Evolutionary conservation across 257 asterid genomes (phyloP).

Genomic region (Parsonsia alboflavescens): DNA sequence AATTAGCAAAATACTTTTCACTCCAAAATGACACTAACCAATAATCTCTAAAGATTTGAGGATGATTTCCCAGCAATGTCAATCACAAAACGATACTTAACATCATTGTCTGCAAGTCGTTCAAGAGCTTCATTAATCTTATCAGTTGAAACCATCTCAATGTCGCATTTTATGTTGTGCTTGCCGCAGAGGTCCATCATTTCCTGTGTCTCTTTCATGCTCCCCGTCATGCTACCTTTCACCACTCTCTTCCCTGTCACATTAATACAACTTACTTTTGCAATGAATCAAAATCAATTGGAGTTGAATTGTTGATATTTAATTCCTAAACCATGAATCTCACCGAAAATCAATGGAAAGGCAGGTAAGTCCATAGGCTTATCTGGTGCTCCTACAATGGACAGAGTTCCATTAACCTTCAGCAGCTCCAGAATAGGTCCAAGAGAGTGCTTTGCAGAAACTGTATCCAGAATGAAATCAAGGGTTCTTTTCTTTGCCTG

Average conservation of each 20-base stretch:
- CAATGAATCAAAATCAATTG: no score
- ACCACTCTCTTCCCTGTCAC: conserved; percentile 63
- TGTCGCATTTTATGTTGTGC: conserved; percentile 59
- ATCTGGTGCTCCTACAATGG: conserved; percentile 76
- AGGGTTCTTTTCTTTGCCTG: conserved; percentile 54
- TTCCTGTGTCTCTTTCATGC: conserved; percentile 78
- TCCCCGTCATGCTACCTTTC: conserved; percentile 80
- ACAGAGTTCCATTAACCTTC: conserved; percentile 71
- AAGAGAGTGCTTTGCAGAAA: conserved; percentile 70
- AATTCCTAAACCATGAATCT: no score
- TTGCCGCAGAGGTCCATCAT: conserved; percentile 77
- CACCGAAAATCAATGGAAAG: conserved; percentile 70
- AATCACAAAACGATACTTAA: conserved; percentile 79
- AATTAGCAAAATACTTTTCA: no score
- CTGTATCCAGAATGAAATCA: conserved; percentile 70
- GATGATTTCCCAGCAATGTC: conserved; percentile 43
- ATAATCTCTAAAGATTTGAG: background rate
- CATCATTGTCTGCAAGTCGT: conserved; percentile 66
- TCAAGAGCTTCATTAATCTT: conserved; percentile 56
- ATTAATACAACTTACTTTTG: no score
- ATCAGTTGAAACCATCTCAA: conserved; percentile 48
- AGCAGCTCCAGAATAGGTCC: conserved; percentile 59
- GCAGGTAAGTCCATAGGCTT: conserved; percentile 76
- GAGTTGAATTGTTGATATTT: no score
- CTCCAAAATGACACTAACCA: no score